A percentile compares a stretch with the other conserved stretches of the same genome.
phyloP scores from a whole-genome alignment of 2,329 filamentous ascomycete species.

The Xylaria sp. region DNA sequence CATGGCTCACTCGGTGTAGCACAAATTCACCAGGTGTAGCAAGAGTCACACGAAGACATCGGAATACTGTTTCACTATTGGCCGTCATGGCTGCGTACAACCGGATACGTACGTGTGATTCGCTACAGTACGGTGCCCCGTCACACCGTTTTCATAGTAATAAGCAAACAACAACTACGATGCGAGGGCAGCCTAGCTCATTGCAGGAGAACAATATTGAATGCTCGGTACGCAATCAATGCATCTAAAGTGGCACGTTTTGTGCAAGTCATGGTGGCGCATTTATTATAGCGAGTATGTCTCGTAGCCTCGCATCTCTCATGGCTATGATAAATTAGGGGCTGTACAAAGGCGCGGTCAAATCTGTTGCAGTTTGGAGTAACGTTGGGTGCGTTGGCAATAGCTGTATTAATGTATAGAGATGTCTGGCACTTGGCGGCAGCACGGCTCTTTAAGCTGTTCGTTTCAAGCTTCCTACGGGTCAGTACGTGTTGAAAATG shows the following conservation, averaged over 20 bases:
- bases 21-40: neutral
- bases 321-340: neutral
- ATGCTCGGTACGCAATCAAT: neutral
- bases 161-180: conserved; percentile 1
- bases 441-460: neutral
- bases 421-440: neutral
- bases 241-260: neutral
- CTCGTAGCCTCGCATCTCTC: neutral
- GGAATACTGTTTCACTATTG: neutral
- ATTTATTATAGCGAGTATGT: neutral
- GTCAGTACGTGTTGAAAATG: neutral
- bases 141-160: too few relatives aligned
- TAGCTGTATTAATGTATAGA: neutral
- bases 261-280: neutral
- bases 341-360: neutral
- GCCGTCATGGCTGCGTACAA: neutral
- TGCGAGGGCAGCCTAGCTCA: neutral
- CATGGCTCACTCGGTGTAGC: neutral
- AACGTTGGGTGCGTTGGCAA: neutral
- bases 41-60: neutral
- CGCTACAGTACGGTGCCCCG: neutral
- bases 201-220: neutral
- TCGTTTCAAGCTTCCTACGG: neutral
- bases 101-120: neutral
- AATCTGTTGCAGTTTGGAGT: neutral